Base-by-base conservation (phyloP, 805 yeast genomes). In the Saccharomyces paradoxus region DNA sequence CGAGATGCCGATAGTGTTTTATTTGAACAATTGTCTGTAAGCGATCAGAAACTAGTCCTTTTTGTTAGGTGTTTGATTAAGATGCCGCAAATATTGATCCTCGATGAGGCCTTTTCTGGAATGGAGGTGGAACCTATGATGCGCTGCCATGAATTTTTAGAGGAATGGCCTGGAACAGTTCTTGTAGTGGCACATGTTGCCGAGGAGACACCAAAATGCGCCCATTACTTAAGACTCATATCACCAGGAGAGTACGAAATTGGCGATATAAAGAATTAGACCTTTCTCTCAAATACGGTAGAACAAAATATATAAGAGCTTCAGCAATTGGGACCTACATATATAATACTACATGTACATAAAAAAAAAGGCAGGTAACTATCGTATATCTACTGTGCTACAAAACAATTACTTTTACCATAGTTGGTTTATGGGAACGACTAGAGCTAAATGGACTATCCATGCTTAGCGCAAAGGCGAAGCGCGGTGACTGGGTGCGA, bases 71-170 rank as follows among this genome's bases (percentile, higher is more conserved):
- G 96, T 1, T 64, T 92, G 17, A 77, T 89, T 46, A 89, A 87
- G 67, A 74, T 81, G 58, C 99, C 99, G 0, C 79, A 81, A 50
- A 72, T 92, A 0, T 74, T 92, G 52, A 85, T 92, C 49, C 73
- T 92, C 2, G 99, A 92, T 69, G 99, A 92, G 73, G 96, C 98
- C 0, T 81, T 92, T 55, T 87, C 96, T 24, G 95, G 90, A 14
- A 88, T 92, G 94, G 87, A 86, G 44, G 84, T 82, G 52, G 79
- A 76, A 22, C 77, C 80, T 32, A 75, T 84, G 56, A 74, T 74
- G 44, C 75, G 72, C 50, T 86, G 89, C 53, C 83, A 83, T 60
- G 72, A 73, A 31, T 60, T 82, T 6, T 67, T 77, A 28, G 71
- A 78, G 41, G 64, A 72, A 50, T 83, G 83, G 79, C 77, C 80